phyloP scores from a whole-genome alignment of 192 early-diverging fungal genomes.

The Tieghemiomyces parasiticus region DNA sequence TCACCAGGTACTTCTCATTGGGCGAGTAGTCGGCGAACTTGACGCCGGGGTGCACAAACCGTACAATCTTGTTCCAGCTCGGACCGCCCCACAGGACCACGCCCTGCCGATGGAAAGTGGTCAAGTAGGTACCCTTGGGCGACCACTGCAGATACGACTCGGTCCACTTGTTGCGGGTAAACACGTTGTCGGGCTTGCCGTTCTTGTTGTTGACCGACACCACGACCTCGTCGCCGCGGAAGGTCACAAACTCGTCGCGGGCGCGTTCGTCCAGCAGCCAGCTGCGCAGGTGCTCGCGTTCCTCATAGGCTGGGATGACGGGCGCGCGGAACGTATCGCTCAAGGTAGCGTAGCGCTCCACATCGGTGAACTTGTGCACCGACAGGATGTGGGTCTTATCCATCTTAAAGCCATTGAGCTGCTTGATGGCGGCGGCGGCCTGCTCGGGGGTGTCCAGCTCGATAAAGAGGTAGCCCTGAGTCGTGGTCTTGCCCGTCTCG shows the following conservation, averaged over 20 bases:
- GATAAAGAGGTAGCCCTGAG: conserved; percentile 89
- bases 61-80: conserved; percentile 76
- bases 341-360: conserved; percentile 64
- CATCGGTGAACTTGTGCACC: conserved; percentile 84
- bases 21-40: conserved; percentile 87
- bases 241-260: conserved; percentile 89
- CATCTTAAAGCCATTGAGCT: conserved; percentile 60
- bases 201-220: conserved; percentile 86
- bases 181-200: conserved; percentile 57
- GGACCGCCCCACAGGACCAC: conserved; percentile 93
- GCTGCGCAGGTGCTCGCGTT: conserved; percentile 70
- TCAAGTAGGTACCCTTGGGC: conserved; percentile 81
- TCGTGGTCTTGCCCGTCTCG: conserved; percentile 43
- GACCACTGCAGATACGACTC: conserved; percentile 93
- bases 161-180: conserved; percentile 65
- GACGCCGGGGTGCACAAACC: conserved; percentile 83
- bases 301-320: conserved; percentile 28
- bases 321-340: conserved; percentile 66
- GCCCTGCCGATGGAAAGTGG: conserved; percentile 88
- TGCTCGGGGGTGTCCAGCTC: conserved; percentile 80
- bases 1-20: conserved; percentile 85
- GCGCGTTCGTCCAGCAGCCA: conserved; percentile 75
- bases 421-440: conserved; percentile 61
- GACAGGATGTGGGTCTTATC: conserved; percentile 67
- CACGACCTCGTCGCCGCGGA: conserved; percentile 65